Base-by-base conservation (phyloP, 176 grass and related monocot genomes). In the Leersia perrieri region DNA sequence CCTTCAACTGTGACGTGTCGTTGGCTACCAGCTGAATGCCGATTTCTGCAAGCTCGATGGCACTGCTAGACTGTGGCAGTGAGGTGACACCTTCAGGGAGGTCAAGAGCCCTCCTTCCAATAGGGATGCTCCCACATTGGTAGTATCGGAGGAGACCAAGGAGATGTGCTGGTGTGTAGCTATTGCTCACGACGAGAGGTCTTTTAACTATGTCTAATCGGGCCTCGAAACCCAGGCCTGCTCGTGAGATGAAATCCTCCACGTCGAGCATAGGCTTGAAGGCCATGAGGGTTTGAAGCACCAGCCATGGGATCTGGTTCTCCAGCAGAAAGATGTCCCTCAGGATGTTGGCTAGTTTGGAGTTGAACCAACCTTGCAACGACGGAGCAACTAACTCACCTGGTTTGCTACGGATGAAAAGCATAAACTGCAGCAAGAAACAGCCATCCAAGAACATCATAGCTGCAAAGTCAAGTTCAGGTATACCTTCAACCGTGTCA, bases 261-360 rank as follows among this genome's bases (percentile, higher is more conserved):
- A 78, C 11, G n/a, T n/a, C n/a, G 26, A 7, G 2, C 9, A 44
- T 15, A 1, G 1, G 0, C 12, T 2, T 80, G 2, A 68, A 29
- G 1, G 2, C 10, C 78, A 60, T 31, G 33, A 81, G 23, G 2
- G 20, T 12, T 1, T 41, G 0, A 14, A 81, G 33, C 14, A 70
- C 78, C 7, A 31, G 1, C 78, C 78, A 71, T 0, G 78, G 78
- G 34, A 81, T 20, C 23, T 71, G 78, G 47, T 71, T 81, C 66
- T 81, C 78, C 0, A 71, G 14, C 32, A 60, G n/a, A 25, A 81
- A 41, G 2, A 71, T 40, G 14, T 81, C 66, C 35, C 13, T 26
- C 1, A 12, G 0, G 0, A 45, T 45, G 42, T 13, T 45, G 8
- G 12, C 13, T 0, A 16, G 0, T 1, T 41, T 45, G 1, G 42